Evolutionary conservation across 805 yeast genomes (phyloP), one percentile per base, ranked within the genome.

Genomic region (Candida mattraensis): DNA sequence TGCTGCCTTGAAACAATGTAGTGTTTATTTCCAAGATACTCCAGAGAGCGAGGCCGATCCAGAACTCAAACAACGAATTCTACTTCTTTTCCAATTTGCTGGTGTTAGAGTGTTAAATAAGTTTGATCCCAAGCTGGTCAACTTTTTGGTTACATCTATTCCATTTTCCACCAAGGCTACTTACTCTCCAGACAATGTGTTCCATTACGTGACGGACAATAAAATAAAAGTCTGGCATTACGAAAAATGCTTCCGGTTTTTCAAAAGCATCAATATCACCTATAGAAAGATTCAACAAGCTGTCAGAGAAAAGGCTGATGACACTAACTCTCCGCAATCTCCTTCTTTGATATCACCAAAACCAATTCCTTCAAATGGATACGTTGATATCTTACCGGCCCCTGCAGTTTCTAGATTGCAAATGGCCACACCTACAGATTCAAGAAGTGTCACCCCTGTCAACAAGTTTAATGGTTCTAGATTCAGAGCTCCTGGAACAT

Each of bases 161-260:
- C 54, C 64, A 2, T 76, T 61, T 48, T 58, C 61, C 21, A 40
- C 63, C 8, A 56, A 56, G 26, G 56, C 54, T 15, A 45, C 45
- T 0, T 75, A 74, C 42, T 56, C 66, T 4, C 41, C 65, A 7
- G 63, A 60, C 46, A 79, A 76, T 51, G 67, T 70, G 5, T 75
- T 73, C 48, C 61, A 67, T 37, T 65, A 68, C 42, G 78, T 73
- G 13, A 55, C 61, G 24, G 56, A 59, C 13, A 59, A 66, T 28
- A 68, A 70, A 42, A 73, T 74, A 39, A 76, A 76, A 49, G 80
- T 75, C 15, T 76, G 82, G 82, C 76, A 72, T 53, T 73, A 66
- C 45, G 79, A 74, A 40, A 76, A 76, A 54, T 78, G 75, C 15
- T 70, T 72, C 44, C 56, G 80, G 28, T 76, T 76, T 42, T 68